Evolutionary conservation across 2,329 filamentous ascomycete species (phyloP), one percentile per base, ranked within the genome.

Genomic region (Graphilbum sp.): DNA sequence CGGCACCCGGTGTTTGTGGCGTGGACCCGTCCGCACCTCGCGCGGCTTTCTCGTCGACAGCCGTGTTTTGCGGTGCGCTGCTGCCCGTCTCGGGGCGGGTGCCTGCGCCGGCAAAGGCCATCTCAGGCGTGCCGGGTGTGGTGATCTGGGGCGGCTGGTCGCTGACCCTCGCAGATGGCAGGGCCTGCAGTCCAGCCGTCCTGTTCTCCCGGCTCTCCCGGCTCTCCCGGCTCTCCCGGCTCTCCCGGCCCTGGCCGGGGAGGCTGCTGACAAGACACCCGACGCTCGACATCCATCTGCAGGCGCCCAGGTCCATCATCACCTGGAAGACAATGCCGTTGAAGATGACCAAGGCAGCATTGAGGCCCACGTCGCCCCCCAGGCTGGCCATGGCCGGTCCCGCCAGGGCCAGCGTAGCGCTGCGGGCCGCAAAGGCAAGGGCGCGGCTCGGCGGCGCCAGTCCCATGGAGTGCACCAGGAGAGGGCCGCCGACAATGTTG

Each of bases 321-420:
- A 58, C 52, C 44, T 58, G 56, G 35, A 51, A 58, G 19, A 53
- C 44, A 8, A 69, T 66, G 3, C 67, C 67, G 27, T 66, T 69
- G 45, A 62, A 58, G 2, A 69, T 66, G 5, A 70, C 66, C 34
- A 69, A 52, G 2, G 62, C 59, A 0, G 67, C 66, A 32, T 68
- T 69, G 6, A 63, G 54, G 2, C 60, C 59, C 4, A 52, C 47
- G 39, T 67, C 66, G 0, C 65, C 67, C 0, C 56, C 54, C 2
- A 70, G 48, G 6, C 57, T 54, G 2, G 48, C 48, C 48, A 67
- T 61, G 0, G 62, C 65, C 0, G 67, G 66, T 17, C 60, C 60
- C 2, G 63, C 60, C 11, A 70, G 52, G 0, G 66, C 66, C 7
- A 70, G 52, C 0, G 67, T 70, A 7, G 64, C 63, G 43, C 62